phyloP scores from a whole-genome alignment of 805 yeast species.

The Lipomyces yamadae region DNA sequence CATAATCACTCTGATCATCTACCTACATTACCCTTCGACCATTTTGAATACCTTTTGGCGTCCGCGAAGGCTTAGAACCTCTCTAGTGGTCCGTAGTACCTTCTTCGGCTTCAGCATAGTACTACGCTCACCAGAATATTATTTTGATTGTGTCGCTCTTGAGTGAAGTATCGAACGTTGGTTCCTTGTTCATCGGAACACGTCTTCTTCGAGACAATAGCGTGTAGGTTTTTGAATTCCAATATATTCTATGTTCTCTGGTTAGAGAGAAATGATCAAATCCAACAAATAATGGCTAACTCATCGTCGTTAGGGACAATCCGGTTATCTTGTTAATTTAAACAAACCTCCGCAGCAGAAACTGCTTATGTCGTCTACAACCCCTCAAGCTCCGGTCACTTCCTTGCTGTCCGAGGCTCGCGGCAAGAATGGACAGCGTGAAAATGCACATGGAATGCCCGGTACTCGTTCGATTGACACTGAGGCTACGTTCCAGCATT shows the following conservation, averaged over 20 bases:
- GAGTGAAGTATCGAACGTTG: not conserved
- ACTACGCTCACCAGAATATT: not conserved
- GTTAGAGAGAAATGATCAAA: not conserved
- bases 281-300: not conserved
- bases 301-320: not conserved
- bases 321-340: not conserved
- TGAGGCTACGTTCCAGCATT: constrained; percentile 33
- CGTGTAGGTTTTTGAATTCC: not conserved
- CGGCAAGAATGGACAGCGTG: not conserved
- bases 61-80: not conserved
- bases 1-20: not conserved
- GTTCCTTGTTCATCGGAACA: not conserved
- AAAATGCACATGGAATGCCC: not conserved
- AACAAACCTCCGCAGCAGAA: not conserved
- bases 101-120: not conserved
- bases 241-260: not conserved
- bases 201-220: not conserved
- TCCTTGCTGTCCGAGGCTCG: constrained; percentile 3
- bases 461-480: constrained; percentile 30
- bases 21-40: not conserved
- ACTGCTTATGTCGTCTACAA: not conserved
- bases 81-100: not conserved
- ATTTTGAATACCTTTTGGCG: not conserved
- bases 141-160: not conserved
- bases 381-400: constrained; percentile 6